A percentile compares a stretch with the other conserved stretches of the same genome.
Evolutionary conservation across 768 basidiomycete species (phyloP).

Genomic region (Hygrocybe coccinea): DNA sequence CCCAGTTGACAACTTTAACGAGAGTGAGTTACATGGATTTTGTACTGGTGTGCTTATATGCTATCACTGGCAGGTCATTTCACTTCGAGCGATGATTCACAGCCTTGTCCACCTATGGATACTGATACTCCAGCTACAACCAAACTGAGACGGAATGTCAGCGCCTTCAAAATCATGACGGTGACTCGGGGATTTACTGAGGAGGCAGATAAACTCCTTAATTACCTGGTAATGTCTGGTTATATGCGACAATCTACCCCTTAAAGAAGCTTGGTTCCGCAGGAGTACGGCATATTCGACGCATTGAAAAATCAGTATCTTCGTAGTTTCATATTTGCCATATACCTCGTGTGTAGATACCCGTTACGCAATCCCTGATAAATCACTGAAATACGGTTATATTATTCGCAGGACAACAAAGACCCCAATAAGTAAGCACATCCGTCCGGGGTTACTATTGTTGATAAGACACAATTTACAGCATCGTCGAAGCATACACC

Average conservation of each 20-base stretch:
- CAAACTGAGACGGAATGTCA: slow-evolving; percentile 41
- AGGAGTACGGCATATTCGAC: slow-evolving; percentile 87
- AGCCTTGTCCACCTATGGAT: slow-evolving; percentile 27
- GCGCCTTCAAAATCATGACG: slow-evolving; percentile 65
- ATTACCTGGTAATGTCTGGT: slow-evolving; percentile 57
- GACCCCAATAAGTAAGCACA: slow-evolving; percentile 76
- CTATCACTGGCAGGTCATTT: slow-evolving; percentile 43
- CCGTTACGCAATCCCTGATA: neutral
- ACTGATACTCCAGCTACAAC: slow-evolving; percentile 35
- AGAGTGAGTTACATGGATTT: slow-evolving; percentile 39
- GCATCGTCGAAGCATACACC: slow-evolving; percentile 83
- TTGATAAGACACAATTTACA: slow-evolving; percentile 24
- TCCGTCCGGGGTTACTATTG: slow-evolving; percentile 12
- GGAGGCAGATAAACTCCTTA: slow-evolving; percentile 76
- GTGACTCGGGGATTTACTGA: slow-evolving; percentile 74
- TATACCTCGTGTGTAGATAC: slow-evolving; percentile 60
- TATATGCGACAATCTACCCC: neutral
- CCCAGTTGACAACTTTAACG: slow-evolving; percentile 73
- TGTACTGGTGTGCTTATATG: slow-evolving; percentile 2
- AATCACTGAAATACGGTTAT: neutral
- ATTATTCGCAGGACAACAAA: slow-evolving; percentile 57
- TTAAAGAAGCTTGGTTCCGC: neutral
- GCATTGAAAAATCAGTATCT: slow-evolving; percentile 82
- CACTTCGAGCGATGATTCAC: slow-evolving; percentile 41
- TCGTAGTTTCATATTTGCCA: slow-evolving; percentile 77